Conservation (phyloP, 1,139 yeast genomes). For the Saccharomyces hybrid region DNA sequence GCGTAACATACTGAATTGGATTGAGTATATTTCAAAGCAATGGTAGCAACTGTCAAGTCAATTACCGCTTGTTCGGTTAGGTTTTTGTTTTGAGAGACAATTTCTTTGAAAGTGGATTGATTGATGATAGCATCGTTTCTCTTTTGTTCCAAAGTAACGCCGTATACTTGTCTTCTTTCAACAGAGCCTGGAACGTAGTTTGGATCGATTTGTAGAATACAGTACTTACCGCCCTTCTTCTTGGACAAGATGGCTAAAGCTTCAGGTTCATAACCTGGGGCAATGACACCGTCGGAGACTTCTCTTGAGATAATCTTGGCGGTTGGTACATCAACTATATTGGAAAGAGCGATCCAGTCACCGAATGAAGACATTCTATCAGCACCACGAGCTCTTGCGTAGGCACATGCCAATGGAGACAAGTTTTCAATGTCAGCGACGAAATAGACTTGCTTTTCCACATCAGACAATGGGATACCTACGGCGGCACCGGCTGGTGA, state of each 20-base stretch:
- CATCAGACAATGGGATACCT: slow-evolving; percentile 82
- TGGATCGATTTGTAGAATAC: slow-evolving; percentile 93
- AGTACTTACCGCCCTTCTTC: slow-evolving; percentile 96
- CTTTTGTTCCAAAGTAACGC: slow-evolving; percentile 91
- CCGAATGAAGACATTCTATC: slow-evolving; percentile 99
- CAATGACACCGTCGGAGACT: slow-evolving; percentile 97
- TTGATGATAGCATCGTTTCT: slow-evolving; percentile 95
- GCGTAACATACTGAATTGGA: slow-evolving; percentile 98
- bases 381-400: slow-evolving; percentile 99
- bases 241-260: slow-evolving; percentile 81
- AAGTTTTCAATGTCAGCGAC: slow-evolving; percentile 91
- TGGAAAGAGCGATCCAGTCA: slow-evolving; percentile 94
- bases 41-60: slow-evolving; percentile 93
- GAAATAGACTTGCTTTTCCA: slow-evolving; percentile 91
- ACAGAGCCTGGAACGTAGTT: slow-evolving; percentile 72
- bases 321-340: slow-evolving; percentile 92
- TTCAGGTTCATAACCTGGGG: slow-evolving; percentile 91
- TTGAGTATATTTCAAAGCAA: slow-evolving; percentile 94
- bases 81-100: slow-evolving; percentile 77
- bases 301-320: slow-evolving; percentile 96
- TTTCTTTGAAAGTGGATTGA: slow-evolving; percentile 80
- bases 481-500: slow-evolving; percentile 99
- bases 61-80: slow-evolving; percentile 87
- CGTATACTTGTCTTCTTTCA: slow-evolving; percentile 94
- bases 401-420: slow-evolving; percentile 94